Conservation (phyloP, 192 early-diverging fungal genomes). For the Mortierella alpina region DNA sequence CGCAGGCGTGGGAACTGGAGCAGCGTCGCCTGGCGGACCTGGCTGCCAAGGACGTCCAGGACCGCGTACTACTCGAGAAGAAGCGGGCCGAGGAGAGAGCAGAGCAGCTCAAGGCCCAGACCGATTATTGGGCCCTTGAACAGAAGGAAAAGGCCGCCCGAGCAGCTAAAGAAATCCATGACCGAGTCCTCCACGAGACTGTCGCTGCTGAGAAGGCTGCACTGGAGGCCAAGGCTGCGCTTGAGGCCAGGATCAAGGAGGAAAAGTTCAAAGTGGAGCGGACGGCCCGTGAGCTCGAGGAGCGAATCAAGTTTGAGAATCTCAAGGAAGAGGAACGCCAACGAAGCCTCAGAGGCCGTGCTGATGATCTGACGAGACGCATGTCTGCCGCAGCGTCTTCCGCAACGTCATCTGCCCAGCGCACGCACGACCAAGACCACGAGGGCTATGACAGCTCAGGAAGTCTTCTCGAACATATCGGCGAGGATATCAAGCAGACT, state of each 20-base stretch:
- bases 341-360: neutral
- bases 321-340: constrained; percentile 5
- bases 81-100: constrained; percentile 23
- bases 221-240: constrained; percentile 21
- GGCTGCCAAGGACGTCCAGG: constrained; percentile 36
- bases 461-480: constrained; percentile 22
- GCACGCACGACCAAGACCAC: neutral
- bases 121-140: constrained; percentile 30
- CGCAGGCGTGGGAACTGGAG: constrained; percentile 38
- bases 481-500: constrained; percentile 35
- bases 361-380: neutral
- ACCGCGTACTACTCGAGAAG: constrained; percentile 21
- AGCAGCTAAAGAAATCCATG: constrained; percentile 24
- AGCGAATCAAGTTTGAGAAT: constrained; percentile 31
- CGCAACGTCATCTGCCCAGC: neutral
- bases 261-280: constrained; percentile 32
- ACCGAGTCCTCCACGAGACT: constrained; percentile 38
- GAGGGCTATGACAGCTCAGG: constrained; percentile 22
- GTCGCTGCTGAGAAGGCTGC: constrained; percentile 27
- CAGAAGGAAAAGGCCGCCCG: constrained; percentile 27
- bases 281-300: constrained; percentile 15
- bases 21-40: constrained; percentile 15
- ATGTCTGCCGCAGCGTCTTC: neutral
- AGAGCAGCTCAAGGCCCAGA: constrained; percentile 17
- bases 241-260: constrained; percentile 23